Evolutionary conservation across 2,329 filamentous ascomycete species (phyloP).

Genomic region (Onygena corvina): DNA sequence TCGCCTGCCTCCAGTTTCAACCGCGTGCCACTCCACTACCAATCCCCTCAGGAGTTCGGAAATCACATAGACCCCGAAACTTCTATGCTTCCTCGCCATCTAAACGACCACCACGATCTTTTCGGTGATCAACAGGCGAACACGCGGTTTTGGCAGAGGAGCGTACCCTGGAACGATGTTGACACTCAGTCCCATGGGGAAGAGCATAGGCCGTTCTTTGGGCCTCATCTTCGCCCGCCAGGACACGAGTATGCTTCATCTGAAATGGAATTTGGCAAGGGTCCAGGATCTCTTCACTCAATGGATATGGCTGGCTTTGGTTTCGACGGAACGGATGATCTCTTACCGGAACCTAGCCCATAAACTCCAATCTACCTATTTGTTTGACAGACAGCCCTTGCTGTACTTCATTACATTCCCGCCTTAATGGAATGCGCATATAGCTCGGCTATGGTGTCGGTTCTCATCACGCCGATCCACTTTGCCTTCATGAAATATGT

Average conservation of each 20-base stretch:
- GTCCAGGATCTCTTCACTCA: slow-evolving; percentile 34
- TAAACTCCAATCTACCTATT: slow-evolving; percentile 17
- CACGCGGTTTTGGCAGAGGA: slow-evolving; percentile 34
- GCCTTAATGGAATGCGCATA: neutral
- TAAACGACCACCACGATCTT: slow-evolving; percentile 34
- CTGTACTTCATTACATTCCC: slow-evolving; percentile 1
- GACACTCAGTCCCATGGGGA: slow-evolving; percentile 35
- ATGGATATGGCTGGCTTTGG: slow-evolving; percentile 37
- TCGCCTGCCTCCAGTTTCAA: slow-evolving; percentile 35
- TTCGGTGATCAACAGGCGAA: slow-evolving; percentile 36
- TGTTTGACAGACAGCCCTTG: neutral
- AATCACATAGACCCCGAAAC: slow-evolving; percentile 25
- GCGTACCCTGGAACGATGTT: slow-evolving; percentile 30
- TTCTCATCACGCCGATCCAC: neutral
- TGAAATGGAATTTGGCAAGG: slow-evolving; percentile 33
- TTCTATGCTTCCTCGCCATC: slow-evolving; percentile 18
- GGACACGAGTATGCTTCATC: slow-evolving; percentile 35
- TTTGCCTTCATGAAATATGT: slow-evolving; percentile 5
- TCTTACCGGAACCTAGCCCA: slow-evolving; percentile 28
- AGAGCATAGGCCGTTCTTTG: slow-evolving; percentile 34
- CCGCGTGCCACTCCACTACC: slow-evolving; percentile 32
- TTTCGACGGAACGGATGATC: slow-evolving; percentile 31
- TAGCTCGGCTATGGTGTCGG: neutral
- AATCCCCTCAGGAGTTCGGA: slow-evolving; percentile 32
- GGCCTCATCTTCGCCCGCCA: slow-evolving; percentile 31